These are phyloP conservation scores for Diaporthe vexans DNA, from an alignment of 2,329 filamentous ascomycete genomes.

Conservation along the genomic window DNA sequence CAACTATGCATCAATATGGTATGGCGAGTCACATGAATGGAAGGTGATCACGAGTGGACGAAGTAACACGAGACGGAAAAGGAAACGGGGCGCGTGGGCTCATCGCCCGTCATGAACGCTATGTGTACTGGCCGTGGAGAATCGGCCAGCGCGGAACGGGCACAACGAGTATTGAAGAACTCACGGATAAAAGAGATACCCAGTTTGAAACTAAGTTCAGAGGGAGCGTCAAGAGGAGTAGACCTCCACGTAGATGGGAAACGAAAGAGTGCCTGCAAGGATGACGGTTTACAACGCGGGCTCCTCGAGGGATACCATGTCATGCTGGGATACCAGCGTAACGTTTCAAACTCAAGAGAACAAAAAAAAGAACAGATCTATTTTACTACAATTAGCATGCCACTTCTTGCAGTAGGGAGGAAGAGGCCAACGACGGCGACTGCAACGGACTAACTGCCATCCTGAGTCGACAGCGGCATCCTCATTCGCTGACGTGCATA, in stretches of 20 bases:
- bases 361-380: neutral
- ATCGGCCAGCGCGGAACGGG: neutral
- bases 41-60: neutral
- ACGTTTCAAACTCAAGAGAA: neutral
- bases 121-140: neutral
- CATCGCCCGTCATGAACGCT: neutral
- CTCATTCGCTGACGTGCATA: neutral
- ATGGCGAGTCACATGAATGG: neutral
- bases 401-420: neutral
- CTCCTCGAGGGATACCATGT: neutral
- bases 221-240: neutral
- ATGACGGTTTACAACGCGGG: neutral
- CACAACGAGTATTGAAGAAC: neutral
- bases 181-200: constrained; percentile 21
- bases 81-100: neutral
- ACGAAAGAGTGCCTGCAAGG: neutral
- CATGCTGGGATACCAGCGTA: neutral
- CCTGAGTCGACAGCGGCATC: neutral
- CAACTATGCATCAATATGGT: neutral
- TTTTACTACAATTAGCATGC: neutral
- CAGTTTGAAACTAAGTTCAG: constrained; percentile 12
- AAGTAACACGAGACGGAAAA: neutral
- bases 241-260: neutral
- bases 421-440: too few relatives aligned
- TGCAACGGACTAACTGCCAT: too few relatives aligned